These are phyloP conservation scores for Chlamydomonas sp. DNA, from an alignment of 139 green algal species.

Conservation along the genomic window DNA sequence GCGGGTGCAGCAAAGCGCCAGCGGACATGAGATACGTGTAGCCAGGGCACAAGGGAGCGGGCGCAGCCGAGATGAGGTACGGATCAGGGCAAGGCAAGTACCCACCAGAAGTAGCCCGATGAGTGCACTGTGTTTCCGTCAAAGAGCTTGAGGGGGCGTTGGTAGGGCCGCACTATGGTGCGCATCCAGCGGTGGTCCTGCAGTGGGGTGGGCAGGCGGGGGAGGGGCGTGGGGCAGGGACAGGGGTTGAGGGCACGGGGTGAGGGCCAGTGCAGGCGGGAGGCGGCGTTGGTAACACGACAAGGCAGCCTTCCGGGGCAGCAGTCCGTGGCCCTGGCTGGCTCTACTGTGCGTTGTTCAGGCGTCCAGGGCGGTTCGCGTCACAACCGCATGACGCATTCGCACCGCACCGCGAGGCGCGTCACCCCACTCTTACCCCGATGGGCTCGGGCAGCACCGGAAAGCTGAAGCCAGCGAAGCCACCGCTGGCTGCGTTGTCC, in stretches of 20 bases:
- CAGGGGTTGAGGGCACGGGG: too few species aligned
- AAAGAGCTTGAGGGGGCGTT: slow-evolving; percentile 57
- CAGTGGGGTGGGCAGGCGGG: not conserved
- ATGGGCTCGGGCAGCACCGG: slow-evolving; percentile 55
- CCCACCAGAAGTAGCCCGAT: slow-evolving; percentile 38
- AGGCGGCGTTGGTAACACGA: not conserved
- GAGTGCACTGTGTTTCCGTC: slow-evolving; percentile 67
- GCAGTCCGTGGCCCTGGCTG: not conserved
- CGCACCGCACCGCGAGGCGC: too few species aligned
- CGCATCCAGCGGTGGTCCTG: slow-evolving; percentile 37
- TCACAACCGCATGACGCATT: too few species aligned
- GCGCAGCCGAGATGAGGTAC: too few species aligned
- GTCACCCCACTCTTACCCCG: slow-evolving; percentile 27
- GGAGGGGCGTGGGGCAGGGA: not conserved
- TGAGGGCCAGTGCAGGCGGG: not conserved
- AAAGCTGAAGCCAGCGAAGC: slow-evolving; percentile 69
- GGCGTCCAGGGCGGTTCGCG: too few species aligned
- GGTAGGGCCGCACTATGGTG: slow-evolving; percentile 6
- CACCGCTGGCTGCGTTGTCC: slow-evolving; percentile 68
- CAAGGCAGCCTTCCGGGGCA: not conserved
- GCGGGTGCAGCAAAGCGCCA: too few species aligned
- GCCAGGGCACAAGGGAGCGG: too few species aligned
- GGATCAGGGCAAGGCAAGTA: too few species aligned
- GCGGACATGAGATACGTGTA: too few species aligned
- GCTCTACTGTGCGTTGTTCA: too few species aligned